Base-by-base conservation (phyloP, 371 early-diverging fungal genomes). In the Mucor velutinosus region DNA sequence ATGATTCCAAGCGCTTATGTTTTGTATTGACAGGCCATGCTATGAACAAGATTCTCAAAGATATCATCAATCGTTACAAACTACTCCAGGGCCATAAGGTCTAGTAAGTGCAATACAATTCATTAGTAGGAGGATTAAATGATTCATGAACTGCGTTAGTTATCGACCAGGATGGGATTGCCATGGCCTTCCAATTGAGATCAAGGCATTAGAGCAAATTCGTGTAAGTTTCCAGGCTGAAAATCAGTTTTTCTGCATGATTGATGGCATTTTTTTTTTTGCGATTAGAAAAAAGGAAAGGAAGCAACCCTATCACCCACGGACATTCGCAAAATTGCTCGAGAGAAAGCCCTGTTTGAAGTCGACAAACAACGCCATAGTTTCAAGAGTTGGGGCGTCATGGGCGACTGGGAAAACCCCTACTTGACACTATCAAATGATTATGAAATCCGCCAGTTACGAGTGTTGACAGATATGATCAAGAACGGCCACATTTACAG, bases 141-240 rank as follows among this genome's bases (percentile, higher is more conserved):
- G 14, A 19, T 8, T 41, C 1, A 23, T 5, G 4, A 10, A 15
- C 21, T 4, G 21, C 23, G 12, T 5, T 65, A 90, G 91, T 65
- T 91, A 95, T 73, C 89, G 92, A 11, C 98, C 98, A 67, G 99
- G 99, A 56, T 98, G 95, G 92, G 99, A 98, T 80, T 95, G 96
- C 67, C 99, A 98, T 70, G 99, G 99, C 2, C 77, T 98, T 30
- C 99, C 99, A 11, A 97, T 98, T 62, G 99, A 98, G 76, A 86
- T 95, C 56, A 98, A 97, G 76, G 95, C 95, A 2, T 75, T 94
- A 35, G 87, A 88, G 15, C 82, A 84, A 60, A 77, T 93, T 27
- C 85, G 86, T 66, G 87, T 78, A 73, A 78, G 58, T 30, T 14
- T 45, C 23, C 45, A 8, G 14, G 11, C 37, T 14, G 8, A 14